Conservation (phyloP, 1,284 basidiomycete species). For the Ceratobasidium papillatum region DNA sequence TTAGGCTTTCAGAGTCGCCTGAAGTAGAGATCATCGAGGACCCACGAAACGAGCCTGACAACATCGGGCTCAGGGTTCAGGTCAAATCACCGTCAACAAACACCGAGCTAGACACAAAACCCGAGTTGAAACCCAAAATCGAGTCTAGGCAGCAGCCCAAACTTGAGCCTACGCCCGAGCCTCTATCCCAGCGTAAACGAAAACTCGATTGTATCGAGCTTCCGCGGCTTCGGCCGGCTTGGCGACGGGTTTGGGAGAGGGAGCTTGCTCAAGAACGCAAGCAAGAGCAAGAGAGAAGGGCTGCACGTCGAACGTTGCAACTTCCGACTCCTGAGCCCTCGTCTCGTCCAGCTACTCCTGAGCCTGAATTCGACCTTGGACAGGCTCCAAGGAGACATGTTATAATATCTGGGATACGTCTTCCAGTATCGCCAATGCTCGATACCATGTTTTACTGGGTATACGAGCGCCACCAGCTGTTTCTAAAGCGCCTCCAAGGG, state of each 20-base stretch:
- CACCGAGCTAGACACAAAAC: background rate
- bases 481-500: constrained; percentile 62
- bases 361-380: constrained; percentile 12
- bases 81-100: background rate
- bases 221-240: constrained; percentile 12
- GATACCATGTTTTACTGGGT: constrained; percentile 68
- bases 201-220: constrained; percentile 29
- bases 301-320: background rate
- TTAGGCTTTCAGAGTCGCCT: background rate
- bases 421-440: constrained; percentile 57
- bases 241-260: constrained; percentile 18
- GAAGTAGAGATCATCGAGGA: background rate
- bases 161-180: background rate
- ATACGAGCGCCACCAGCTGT: constrained; percentile 64
- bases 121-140: background rate
- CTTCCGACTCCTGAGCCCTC: constrained; percentile 18
- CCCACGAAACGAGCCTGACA: background rate
- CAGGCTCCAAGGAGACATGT: constrained; percentile 39
- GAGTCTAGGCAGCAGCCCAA: background rate
- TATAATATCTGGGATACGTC: constrained; percentile 48
- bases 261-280: constrained; percentile 7
- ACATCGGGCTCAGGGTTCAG: constrained; percentile 1
- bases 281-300: background rate
- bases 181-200: background rate
- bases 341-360: constrained; percentile 46